phyloP scores from a whole-genome alignment of 805 yeast genomes.

The Pichia californica region DNA sequence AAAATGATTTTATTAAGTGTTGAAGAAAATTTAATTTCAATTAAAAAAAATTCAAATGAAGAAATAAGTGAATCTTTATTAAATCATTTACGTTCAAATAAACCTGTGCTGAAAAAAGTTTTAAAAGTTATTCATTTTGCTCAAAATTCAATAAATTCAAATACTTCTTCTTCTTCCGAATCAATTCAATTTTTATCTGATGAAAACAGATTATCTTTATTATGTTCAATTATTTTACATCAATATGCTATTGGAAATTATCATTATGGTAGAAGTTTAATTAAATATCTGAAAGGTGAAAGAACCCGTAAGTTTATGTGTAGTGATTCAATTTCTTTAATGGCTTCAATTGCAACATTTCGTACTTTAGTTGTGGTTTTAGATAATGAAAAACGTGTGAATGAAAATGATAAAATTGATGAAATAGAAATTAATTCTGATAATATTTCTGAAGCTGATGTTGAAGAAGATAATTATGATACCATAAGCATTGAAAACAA shows the following conservation, averaged over 20 bases:
- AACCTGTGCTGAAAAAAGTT: conserved; percentile 7
- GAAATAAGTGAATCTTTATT: conserved; percentile 4
- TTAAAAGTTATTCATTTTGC: conserved; percentile 2
- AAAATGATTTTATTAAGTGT: conserved; percentile 20
- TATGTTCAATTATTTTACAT: conserved; percentile 26
- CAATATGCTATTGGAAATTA: conserved; percentile 20
- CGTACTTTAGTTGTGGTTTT: conserved; percentile 19
- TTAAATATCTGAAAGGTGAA: conserved; percentile 20
- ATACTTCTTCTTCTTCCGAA: conserved; percentile 1
- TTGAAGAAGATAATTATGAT: background rate
- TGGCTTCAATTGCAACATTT: conserved; percentile 25
- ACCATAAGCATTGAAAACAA: background rate
- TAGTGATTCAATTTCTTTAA: conserved; percentile 22
- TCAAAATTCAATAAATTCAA: background rate
- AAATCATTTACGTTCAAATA: background rate
- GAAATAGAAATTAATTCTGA: too few species aligned
- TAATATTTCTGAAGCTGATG: background rate
- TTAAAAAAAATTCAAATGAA: conserved; percentile 3
- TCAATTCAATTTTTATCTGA: conserved; percentile 18
- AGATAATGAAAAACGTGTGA: background rate
- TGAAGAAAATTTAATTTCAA: conserved; percentile 18
- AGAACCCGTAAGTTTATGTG: conserved; percentile 6
- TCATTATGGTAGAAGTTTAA: conserved; percentile 19
- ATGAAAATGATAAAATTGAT: background rate
- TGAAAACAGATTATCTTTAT: conserved; percentile 26